These are phyloP conservation scores for Mycena indigotica DNA, from an alignment of 768 basidiomycete genomes.

Conservation along the genomic window DNA sequence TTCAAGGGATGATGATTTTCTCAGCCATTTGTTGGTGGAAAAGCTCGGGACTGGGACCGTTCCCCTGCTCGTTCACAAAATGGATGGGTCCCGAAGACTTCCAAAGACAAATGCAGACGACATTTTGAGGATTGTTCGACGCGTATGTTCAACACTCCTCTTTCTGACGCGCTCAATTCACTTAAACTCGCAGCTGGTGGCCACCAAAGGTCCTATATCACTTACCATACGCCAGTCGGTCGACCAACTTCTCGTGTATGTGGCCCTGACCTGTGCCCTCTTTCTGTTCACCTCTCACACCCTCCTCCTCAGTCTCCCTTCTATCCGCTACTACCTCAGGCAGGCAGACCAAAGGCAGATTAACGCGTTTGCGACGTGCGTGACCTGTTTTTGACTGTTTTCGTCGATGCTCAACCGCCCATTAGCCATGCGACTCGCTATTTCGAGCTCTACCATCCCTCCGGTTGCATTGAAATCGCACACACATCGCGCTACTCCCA, in stretches of 20 bases:
- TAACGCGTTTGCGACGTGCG: constrained; percentile 91
- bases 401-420: constrained; percentile 22
- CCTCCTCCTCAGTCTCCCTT: constrained; percentile 54
- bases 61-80: constrained; percentile 88
- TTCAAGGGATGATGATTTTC: constrained; percentile 88
- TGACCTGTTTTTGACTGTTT: constrained; percentile 33
- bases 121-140: constrained; percentile 72
- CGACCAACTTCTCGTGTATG: constrained; percentile 76
- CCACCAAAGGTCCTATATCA: constrained; percentile 54
- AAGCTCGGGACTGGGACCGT: constrained; percentile 80
- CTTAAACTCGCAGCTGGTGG: constrained; percentile 53
- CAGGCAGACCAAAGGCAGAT: constrained; percentile 80
- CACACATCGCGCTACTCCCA: constrained; percentile 88
- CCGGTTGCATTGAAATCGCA: constrained; percentile 83
- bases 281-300: constrained; percentile 28
- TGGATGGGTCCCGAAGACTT: constrained; percentile 76
- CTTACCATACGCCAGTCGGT: constrained; percentile 71
- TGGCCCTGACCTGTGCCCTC: constrained; percentile 30
- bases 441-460: constrained; percentile 83
- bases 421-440: constrained; percentile 84
- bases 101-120: constrained; percentile 74
- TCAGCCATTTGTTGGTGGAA: constrained; percentile 86
- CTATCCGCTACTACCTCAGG: constrained; percentile 79
- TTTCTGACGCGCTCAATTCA: constrained; percentile 29
- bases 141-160: constrained; percentile 53